These are phyloP conservation scores for Chara braunii DNA, from an alignment of 139 green algal species.

Conservation along the genomic window DNA sequence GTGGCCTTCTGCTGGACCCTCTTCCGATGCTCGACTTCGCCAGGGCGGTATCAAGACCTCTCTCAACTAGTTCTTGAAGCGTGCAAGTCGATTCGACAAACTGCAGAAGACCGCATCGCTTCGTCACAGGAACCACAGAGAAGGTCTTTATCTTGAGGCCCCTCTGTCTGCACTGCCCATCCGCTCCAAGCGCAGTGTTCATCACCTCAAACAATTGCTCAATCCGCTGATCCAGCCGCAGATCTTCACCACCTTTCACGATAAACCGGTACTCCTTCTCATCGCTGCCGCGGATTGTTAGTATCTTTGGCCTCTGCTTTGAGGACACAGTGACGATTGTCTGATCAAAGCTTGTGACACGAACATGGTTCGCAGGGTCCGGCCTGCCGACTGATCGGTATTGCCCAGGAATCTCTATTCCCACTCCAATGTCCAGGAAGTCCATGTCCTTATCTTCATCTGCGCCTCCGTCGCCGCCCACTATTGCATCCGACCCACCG, in stretches of 20 bases:
- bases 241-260: conserved; percentile 66
- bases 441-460: neutral
- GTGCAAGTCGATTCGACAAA: conserved; percentile 51
- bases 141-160: conserved; percentile 49
- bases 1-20: neutral
- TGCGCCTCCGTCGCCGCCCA: no score
- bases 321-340: conserved; percentile 41
- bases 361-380: conserved; percentile 1
- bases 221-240: conserved; percentile 62
- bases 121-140: conserved; percentile 53
- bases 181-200: conserved; percentile 45
- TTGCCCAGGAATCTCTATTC: conserved; percentile 13
- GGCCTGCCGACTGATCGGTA: neutral
- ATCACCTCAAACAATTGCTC: conserved; percentile 59
- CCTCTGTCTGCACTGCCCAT: neutral
- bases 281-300: conserved; percentile 50
- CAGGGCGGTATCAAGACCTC: neutral
- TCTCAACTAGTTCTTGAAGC: conserved; percentile 18
- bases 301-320: conserved; percentile 65
- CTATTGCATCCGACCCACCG: no score
- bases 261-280: conserved; percentile 29
- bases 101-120: conserved; percentile 50
- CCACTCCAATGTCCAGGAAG: neutral
- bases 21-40: neutral
- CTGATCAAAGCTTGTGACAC: neutral